These are phyloP conservation scores for Pleurotus cornucopiae DNA, from an alignment of 768 basidiomycete species.

Conservation along the genomic window DNA sequence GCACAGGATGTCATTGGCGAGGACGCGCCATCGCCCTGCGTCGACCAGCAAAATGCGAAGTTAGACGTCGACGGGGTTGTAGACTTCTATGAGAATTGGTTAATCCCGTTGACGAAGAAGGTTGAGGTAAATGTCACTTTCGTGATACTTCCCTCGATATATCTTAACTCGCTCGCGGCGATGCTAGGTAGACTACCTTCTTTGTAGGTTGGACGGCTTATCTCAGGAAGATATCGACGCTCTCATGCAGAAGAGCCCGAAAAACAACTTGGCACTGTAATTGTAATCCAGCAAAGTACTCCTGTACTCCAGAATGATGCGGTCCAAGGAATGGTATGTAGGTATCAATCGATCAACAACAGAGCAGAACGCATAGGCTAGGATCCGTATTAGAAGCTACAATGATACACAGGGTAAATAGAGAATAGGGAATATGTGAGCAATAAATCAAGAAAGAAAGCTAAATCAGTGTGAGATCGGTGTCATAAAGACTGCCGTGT, in stretches of 20 bases:
- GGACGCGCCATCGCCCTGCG: constrained; percentile 41
- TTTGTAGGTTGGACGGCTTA: constrained; percentile 83
- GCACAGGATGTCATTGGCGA: constrained; percentile 78
- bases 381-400: constrained; percentile 7
- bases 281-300: not conserved
- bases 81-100: constrained; percentile 88
- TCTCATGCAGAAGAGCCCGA: constrained; percentile 28
- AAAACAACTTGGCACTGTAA: not conserved
- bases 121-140: constrained; percentile 72
- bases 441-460: not conserved
- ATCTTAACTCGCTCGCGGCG: not conserved
- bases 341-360: constrained; percentile 5
- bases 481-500: too few relatives aligned
- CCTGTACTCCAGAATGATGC: too few relatives aligned
- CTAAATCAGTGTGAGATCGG: too few relatives aligned
- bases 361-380: not conserved
- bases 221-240: constrained; percentile 75
- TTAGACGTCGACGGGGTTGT: constrained; percentile 94
- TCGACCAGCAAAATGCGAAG: constrained; percentile 50
- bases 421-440: constrained; percentile 10
- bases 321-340: not conserved
- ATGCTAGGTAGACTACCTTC: constrained; percentile 88
- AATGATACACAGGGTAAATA: constrained; percentile 12
- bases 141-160: not conserved
- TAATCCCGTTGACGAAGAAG: constrained; percentile 97